Base-by-base conservation (phyloP, 192 early-diverging fungal species). In the Diversispora epigaea region DNA sequence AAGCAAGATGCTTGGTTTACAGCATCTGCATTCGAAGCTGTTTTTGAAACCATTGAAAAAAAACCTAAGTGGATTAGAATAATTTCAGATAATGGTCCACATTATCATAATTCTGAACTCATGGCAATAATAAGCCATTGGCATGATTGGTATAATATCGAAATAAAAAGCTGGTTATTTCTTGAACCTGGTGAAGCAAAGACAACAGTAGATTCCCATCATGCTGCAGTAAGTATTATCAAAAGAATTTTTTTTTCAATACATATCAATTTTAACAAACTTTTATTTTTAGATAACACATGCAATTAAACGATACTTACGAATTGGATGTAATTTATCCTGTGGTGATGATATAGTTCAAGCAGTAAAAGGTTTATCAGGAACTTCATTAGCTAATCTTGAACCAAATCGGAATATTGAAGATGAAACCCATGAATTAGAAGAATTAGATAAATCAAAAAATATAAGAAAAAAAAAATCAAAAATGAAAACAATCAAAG, bases 81-180 rank as follows among this genome's bases (percentile, higher is more conserved):
- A n/a, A n/a, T n/a, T n/a, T n/a, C n/a, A n/a, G n/a, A n/a, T n/a
- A n/a, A n/a, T n/a, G n/a, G n/a, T n/a, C n/a, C 63, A 19, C 43
- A 65, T 43, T 65, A 65, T 43, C n/a, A 65, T 17, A 45, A 65
- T 46, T 19, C 14, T 45, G 44, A 66, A 66, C 41, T 66, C 9
- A 66, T 66, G 64, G 39, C 17, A 14, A 66, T 66, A 46, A 17
- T 66, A 19, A 43, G 4, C 4, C 41, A 66, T 66, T 66, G 64
- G 44, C n/a, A 46, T 66, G 64, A 66, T 4, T 66, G n/a, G 44
- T 66, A 66, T 12, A 46, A 19, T 66, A 21, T 66, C 22, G 32
- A 61, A 22, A 21, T 61, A 11, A 9, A 3, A 21, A n/a, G 10
- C 19, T 46, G 44, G 63, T 65, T 65, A 11, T 65, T 65, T 65